Evolutionary conservation across 2,329 filamentous ascomycete genomes (phyloP), one percentile per base, ranked within the genome.

Genomic region (Fusarium goolgardi): DNA sequence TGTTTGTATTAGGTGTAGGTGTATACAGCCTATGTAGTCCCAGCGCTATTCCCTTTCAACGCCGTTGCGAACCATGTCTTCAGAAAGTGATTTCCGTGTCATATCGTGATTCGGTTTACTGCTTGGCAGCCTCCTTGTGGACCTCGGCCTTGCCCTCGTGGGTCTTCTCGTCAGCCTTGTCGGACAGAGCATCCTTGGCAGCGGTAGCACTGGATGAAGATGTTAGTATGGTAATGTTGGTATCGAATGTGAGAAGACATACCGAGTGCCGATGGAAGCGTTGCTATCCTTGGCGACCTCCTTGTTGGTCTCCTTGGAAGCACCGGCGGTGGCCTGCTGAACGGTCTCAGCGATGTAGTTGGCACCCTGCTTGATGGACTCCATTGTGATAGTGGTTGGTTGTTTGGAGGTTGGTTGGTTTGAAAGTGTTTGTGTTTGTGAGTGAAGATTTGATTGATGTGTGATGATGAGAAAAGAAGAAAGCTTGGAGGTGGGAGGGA

Each of bases 281-380:
- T 89, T 82, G 77, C 75, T 75, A 77, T 88, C 85, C 85, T 91
- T 91, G 78, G 89, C 89, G 71, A 88, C 81, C 61, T 64, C 32
- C 86, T 91, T 91, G 87, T 91, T 91, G 82, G 82, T 81, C 83
- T 91, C 88, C 86, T 91, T 91, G 82, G 83, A 86, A 68, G 85
- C 83, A 73, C 83, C 82, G 65, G 84, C 81, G 71, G 82, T 75
- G 52, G 82, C 81, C 73, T 87, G 84, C 83, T 90, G 85, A 75
- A 90, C 78, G 72, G 82, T 82, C 85, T 91, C 89, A 71, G 86
- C 80, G 81, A 90, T 87, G 86, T 90, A 90, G 86, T 90, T 90
- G 81, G 80, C 85, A 77, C 84, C 85, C 81, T 90, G 87, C 83
- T 84, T 84, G 72, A 81, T 69, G 71, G 81, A 78, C 70, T 86